phyloP scores from a whole-genome alignment of 768 basidiomycete species.

The Auriscalpium orientale region DNA sequence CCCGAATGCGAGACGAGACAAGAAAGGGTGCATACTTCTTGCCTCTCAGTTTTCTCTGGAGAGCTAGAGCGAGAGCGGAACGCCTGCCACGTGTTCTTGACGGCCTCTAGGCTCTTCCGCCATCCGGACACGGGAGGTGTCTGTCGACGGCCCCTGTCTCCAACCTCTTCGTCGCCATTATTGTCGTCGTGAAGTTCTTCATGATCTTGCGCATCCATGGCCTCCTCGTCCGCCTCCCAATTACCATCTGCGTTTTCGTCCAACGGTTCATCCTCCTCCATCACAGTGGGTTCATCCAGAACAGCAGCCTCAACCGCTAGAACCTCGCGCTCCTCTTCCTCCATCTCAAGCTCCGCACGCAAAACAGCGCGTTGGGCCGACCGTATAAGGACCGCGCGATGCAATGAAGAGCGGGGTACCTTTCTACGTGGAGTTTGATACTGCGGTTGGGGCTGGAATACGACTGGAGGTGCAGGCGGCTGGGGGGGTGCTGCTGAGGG shows the following conservation, averaged over 20 bases:
- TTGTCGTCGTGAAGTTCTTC: constrained; percentile 20
- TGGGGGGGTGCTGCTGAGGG: constrained; percentile 8
- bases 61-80: constrained; percentile 22
- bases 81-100: constrained; percentile 24
- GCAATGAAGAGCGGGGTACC: constrained; percentile 40
- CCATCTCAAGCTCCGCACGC: constrained; percentile 41
- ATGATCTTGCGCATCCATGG: constrained; percentile 10
- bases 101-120: constrained; percentile 27
- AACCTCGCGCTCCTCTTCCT: constrained; percentile 34
- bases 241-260: constrained; percentile 6
- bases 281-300: constrained; percentile 7
- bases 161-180: constrained; percentile 21
- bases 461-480: not conserved
- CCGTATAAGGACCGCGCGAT: constrained; percentile 63
- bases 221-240: constrained; percentile 4
- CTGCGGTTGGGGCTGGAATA: constrained; percentile 17
- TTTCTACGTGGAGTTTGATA: constrained; percentile 19
- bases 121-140: constrained; percentile 23
- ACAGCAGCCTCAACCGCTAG: not conserved
- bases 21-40: constrained; percentile 1
- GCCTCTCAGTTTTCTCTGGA: constrained; percentile 15
- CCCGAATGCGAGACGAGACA: too few species aligned
- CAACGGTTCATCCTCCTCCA: constrained; percentile 7
- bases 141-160: constrained; percentile 14
- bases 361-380: constrained; percentile 57